These are phyloP conservation scores for Pelargonium nanum DNA, from an alignment of 345 rosid species.

Conservation along the genomic window DNA sequence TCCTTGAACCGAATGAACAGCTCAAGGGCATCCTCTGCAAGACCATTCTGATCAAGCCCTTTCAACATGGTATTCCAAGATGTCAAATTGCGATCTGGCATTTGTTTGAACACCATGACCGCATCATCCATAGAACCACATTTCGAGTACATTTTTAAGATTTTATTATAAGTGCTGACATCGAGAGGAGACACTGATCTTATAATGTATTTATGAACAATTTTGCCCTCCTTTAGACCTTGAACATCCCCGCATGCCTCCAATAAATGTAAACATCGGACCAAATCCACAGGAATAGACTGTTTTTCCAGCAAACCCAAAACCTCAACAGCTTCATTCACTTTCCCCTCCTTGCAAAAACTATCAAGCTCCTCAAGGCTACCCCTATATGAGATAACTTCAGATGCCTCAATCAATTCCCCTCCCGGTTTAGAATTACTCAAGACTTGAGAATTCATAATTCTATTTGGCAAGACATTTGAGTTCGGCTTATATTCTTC, in stretches of 20 bases:
- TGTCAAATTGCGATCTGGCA: slow-evolving; percentile 42
- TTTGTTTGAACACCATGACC: slow-evolving; percentile 32
- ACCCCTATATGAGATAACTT: slow-evolving; percentile 10
- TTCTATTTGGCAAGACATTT: neutral
- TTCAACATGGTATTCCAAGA: slow-evolving; percentile 58
- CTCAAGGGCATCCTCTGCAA: slow-evolving; percentile 78
- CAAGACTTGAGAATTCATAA: slow-evolving; percentile 4
- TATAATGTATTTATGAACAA: slow-evolving; percentile 35
- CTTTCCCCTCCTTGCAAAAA: slow-evolving; percentile 44
- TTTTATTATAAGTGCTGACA: slow-evolving; percentile 29
- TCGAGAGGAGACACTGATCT: slow-evolving; percentile 24
- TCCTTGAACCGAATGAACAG: slow-evolving; percentile 52
- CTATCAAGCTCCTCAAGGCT: slow-evolving; percentile 37
- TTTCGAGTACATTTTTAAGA: slow-evolving; percentile 58
- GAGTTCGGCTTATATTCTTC: slow-evolving; percentile 11
- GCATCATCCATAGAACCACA: slow-evolving; percentile 53
- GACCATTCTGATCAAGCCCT: slow-evolving; percentile 60
- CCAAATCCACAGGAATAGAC: slow-evolving; percentile 35
- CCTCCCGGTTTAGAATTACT: slow-evolving; percentile 14
- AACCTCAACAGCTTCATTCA: slow-evolving; percentile 46
- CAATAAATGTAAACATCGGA: slow-evolving; percentile 36
- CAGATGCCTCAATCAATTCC: slow-evolving; percentile 15
- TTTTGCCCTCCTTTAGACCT: slow-evolving; percentile 51
- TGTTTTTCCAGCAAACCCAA: slow-evolving; percentile 31
- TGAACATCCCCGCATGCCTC: slow-evolving; percentile 51